A percentile compares a stretch with the other conserved stretches of the same genome.
phyloP scores from a whole-genome alignment of 164 flowering plant species.

The Nelumbo lutea region DNA sequence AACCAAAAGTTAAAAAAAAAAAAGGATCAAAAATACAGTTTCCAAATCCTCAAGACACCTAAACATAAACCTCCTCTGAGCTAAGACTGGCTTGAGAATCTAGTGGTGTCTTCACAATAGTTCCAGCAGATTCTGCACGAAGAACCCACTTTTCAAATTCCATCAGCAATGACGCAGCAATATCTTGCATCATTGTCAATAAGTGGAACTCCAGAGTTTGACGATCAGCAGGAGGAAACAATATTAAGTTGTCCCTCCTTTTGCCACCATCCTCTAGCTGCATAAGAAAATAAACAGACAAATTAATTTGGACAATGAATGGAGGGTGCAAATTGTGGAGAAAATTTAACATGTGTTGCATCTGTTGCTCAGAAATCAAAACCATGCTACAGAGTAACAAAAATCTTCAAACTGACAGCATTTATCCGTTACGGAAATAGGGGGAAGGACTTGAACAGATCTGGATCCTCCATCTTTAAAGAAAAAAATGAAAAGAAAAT shows the following conservation, averaged over 20 bases:
- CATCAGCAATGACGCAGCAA: conserved; percentile 95
- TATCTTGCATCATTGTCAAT: conserved; percentile 97
- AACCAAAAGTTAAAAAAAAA: too few species aligned
- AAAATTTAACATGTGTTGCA: not conserved
- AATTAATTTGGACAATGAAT: not conserved
- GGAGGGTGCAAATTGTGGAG: not conserved
- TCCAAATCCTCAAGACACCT: conserved; percentile 69
- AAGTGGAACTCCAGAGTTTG: conserved; percentile 88
- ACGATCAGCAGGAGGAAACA: conserved; percentile 92
- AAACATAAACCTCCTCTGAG: conserved; percentile 99
- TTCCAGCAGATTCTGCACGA: conserved; percentile 93
- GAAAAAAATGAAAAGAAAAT: too few species aligned
- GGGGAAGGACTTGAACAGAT: too few species aligned
- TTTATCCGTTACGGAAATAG: too few species aligned
- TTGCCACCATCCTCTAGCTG: conserved; percentile 82
- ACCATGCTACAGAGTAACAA: too few species aligned
- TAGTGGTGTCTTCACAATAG: conserved; percentile 92
- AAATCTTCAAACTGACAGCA: too few species aligned
- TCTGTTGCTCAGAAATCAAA: not conserved
- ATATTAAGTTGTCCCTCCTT: conserved; percentile 47
- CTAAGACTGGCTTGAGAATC: conserved; percentile 99
- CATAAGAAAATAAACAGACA: conserved; percentile 9
- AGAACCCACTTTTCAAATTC: conserved; percentile 98
- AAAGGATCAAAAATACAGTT: conserved; percentile 1
- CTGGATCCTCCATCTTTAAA: too few species aligned